A percentile compares a stretch with the other conserved stretches of the same genome.
Evolutionary conservation across 108 stramenopile species (phyloP).

Genomic region (Mayamaea pseudoterrestris): DNA sequence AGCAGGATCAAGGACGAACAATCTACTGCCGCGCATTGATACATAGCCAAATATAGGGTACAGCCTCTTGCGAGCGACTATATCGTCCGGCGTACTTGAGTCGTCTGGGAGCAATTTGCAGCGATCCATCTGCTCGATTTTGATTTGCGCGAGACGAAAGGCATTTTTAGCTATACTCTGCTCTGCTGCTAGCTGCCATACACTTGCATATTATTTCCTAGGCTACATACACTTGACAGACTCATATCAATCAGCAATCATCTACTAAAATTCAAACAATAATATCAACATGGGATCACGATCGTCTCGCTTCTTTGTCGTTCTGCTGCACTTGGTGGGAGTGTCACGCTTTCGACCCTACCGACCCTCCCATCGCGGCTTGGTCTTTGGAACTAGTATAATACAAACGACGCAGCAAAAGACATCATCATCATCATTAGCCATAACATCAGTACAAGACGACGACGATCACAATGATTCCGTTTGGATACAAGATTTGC

Average conservation of each 20-base stretch:
- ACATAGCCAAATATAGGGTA: too few species aligned
- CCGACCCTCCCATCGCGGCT: constrained; percentile 2
- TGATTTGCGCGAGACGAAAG: too few species aligned
- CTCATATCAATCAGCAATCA: not conserved
- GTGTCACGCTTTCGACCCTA: constrained; percentile 20
- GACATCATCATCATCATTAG: not conserved
- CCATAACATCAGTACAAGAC: constrained; percentile 7
- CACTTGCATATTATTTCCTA: too few species aligned
- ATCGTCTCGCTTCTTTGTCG: constrained; percentile 41
- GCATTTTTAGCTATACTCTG: too few species aligned
- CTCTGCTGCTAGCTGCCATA: too few species aligned
- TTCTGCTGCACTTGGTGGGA: constrained; percentile 42
- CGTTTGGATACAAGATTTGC: constrained; percentile 55
- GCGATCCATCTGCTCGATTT: too few species aligned
- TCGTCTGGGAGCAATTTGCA: too few species aligned
- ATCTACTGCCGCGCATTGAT: too few species aligned
- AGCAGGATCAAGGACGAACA: too few species aligned
- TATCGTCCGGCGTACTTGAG: too few species aligned
- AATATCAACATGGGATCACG: constrained; percentile 31
- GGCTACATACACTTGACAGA: too few species aligned
- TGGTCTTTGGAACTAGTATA: constrained; percentile 21
- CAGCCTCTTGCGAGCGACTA: too few species aligned
- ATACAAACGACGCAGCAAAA: not conserved
- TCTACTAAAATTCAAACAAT: constrained; percentile 2
- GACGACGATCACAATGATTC: constrained; percentile 16